Base-by-base conservation (phyloP, 208 protist genomes). In the Acanthamoeba castellanii region DNA sequence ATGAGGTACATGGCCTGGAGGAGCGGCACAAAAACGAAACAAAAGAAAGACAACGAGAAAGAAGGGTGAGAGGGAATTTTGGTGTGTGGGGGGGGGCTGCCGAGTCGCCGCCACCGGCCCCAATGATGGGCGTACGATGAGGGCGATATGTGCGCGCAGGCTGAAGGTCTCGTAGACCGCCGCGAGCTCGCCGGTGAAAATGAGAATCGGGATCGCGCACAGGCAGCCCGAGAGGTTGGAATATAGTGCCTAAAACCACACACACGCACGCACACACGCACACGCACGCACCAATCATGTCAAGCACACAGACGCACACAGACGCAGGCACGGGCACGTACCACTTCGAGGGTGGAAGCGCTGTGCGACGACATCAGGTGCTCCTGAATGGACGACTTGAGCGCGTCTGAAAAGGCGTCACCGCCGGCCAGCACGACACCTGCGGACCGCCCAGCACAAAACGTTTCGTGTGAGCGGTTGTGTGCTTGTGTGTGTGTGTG, bases 351-450 rank as follows among this genome's bases (percentile, higher is more conserved):
- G 14, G 78, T 87, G 27, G 78, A 87, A 7, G 78, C 78, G 47
- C n/a, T 7, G 47, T 87, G 78, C 3, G 78, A 20, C 47, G 78
- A 52, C 78, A 87, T 87, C 20, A 87, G 50, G 32, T 87, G 78
- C 47, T 87, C 78, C 78, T 87, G 78, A 18, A 87, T 87, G 8
- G 78, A 87, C 25, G 78, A 87, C 78, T 87, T 87, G 78, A 87
- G 42, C n/a, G 78, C 78, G 32, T 87, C 78, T 11, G 78, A 87
- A 47, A 87, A 87, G 42, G 78, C 78, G 18, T 87, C 78, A n/a
- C 78, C 78, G 50, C 78, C 78, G 8, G 78, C 78, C 78, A 87
- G 25, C 42, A 87, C 1, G 2, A 87, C 78, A 7, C 78, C 78
- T 87, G 20, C 20, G 11, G 20, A 20, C n/a, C n/a, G n/a, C n/a